These are phyloP conservation scores for Coprinopsis sp. DNA, from an alignment of 768 basidiomycete species.

Conservation along the genomic window DNA sequence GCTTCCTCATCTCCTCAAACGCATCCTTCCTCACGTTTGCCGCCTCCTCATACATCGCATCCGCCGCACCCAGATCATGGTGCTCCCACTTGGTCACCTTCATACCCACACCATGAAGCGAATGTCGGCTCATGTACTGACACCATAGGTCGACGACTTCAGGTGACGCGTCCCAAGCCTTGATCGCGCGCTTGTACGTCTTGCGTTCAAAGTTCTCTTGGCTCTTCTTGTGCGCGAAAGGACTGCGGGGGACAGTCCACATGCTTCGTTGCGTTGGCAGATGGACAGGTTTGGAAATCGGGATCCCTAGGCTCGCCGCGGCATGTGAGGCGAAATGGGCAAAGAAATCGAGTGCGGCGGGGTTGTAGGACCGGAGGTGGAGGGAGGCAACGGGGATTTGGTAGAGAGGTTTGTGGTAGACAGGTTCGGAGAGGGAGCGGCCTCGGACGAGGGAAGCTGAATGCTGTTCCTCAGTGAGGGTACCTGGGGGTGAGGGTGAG, in stretches of 20 bases:
- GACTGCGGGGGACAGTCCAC: conserved; percentile 82
- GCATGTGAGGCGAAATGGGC: conserved; percentile 81
- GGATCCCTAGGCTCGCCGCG: conserved; percentile 80
- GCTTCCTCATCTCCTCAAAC: neutral
- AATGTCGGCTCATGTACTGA: conserved; percentile 69
- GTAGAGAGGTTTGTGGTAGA: conserved; percentile 57
- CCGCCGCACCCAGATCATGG: conserved; percentile 39
- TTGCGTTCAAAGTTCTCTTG: conserved; percentile 93
- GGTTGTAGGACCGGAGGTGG: conserved; percentile 77
- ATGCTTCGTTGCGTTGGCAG: conserved; percentile 74
- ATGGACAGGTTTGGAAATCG: conserved; percentile 55
- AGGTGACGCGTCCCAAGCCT: conserved; percentile 84
- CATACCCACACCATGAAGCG: conserved; percentile 84
- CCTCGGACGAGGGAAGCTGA: conserved; percentile 61
- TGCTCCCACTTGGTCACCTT: conserved; percentile 76
- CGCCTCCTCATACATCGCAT: neutral
- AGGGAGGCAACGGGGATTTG: conserved; percentile 74
- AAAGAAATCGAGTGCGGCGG: conserved; percentile 67
- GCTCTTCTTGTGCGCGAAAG: conserved; percentile 89
- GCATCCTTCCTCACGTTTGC: neutral
- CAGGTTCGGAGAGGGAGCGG: conserved; percentile 50
- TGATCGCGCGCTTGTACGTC: conserved; percentile 81
- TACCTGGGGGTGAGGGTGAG: conserved; percentile 14
- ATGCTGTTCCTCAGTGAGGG: conserved; percentile 38
- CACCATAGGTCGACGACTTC: conserved; percentile 79